Conservation (phyloP, 2,329 filamentous ascomycete species). For the Fusarium humuli region DNA sequence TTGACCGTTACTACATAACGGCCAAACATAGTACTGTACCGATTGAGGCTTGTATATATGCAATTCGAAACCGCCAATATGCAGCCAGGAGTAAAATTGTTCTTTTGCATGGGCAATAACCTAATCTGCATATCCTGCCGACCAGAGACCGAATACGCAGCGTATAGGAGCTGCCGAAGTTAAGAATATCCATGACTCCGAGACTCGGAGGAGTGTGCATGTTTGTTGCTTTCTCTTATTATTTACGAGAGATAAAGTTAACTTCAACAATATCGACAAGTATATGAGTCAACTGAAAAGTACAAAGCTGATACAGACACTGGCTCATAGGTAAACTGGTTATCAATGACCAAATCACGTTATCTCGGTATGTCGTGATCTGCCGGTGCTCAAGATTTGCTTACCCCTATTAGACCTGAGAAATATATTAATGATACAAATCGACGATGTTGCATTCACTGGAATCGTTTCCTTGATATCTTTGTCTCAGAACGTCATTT, state of each 20-base stretch:
- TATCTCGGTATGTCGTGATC: neutral
- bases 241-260: neutral
- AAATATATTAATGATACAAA: neutral
- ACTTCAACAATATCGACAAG: neutral
- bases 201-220: conserved; percentile 11
- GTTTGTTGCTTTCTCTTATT: neutral
- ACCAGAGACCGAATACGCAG: neutral
- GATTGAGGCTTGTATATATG: neutral
- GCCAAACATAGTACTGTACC: neutral
- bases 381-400: neutral
- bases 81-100: conserved; percentile 1
- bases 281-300: neutral
- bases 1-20: neutral
- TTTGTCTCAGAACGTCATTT: conserved; percentile 16
- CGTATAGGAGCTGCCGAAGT: neutral
- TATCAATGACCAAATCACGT: neutral
- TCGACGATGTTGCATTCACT: no score
- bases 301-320: neutral
- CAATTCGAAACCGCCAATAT: neutral
- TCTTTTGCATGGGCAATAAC: neutral
- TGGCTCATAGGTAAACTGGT: neutral
- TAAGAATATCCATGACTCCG: conserved; percentile 8
- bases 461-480: neutral
- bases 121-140: neutral
- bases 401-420: neutral